A percentile compares a stretch with the other conserved stretches of the same genome.
Evolutionary conservation across 306 rosid species (phyloP).

Genomic region (Chamaecrista fasciculata): DNA sequence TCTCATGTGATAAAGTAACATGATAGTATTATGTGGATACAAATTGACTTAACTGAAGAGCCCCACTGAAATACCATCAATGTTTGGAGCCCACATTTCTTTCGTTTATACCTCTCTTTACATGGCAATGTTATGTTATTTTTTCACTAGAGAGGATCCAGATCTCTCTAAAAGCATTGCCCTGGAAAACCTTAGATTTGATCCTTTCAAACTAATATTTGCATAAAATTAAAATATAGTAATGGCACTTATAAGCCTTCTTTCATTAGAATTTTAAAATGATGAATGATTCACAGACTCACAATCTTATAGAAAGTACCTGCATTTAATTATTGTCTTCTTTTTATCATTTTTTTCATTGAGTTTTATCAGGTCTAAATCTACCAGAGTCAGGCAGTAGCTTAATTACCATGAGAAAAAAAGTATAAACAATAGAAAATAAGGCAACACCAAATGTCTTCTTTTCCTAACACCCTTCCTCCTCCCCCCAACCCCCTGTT

Average conservation of each 20-base stretch:
- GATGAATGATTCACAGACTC: neutral
- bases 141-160: too few species aligned
- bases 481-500: too few species aligned
- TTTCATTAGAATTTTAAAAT: neutral
- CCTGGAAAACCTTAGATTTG: neutral
- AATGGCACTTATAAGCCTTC: neutral
- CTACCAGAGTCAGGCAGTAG: slow-evolving; percentile 8
- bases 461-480: too few species aligned
- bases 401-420: neutral
- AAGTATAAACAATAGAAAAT: neutral
- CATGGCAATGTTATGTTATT: too few species aligned
- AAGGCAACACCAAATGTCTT: neutral
- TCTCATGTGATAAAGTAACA: too few species aligned
- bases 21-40: too few species aligned
- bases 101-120: too few species aligned
- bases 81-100: too few species aligned
- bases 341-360: neutral
- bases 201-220: neutral
- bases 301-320: neutral
- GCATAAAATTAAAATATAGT: neutral
- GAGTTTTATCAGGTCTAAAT: slow-evolving; percentile 5
- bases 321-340: slow-evolving; percentile 1
- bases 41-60: too few species aligned
- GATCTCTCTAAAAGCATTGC: neutral
- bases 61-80: too few species aligned